A percentile compares a stretch with the other conserved stretches of the same genome.
Conservation (phyloP, 2,329 filamentous ascomycete genomes). For the Metarhizium humberi region DNA sequence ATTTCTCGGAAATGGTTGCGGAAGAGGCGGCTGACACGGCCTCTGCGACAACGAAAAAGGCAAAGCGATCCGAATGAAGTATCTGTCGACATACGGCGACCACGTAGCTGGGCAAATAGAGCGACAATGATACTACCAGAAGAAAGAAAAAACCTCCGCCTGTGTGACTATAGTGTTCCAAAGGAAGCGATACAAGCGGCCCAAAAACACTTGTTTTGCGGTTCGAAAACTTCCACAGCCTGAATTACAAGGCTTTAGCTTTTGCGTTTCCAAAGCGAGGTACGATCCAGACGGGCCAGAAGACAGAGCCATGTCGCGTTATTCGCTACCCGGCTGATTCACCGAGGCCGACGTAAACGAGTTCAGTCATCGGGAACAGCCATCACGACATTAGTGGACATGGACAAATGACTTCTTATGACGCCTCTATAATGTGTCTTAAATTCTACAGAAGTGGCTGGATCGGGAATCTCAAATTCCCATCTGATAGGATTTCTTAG, state of each 20-base stretch:
- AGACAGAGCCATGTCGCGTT: background rate
- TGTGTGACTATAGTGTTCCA: background rate
- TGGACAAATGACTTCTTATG: background rate
- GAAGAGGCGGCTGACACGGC: constrained; percentile 10
- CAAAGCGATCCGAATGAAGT: constrained; percentile 15
- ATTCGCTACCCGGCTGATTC: background rate
- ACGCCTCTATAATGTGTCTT: background rate
- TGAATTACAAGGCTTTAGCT: background rate
- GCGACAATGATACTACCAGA: background rate
- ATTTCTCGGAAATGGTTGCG: constrained; percentile 18
- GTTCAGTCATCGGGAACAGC: background rate
- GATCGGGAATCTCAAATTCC: background rate
- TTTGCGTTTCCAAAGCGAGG: background rate
- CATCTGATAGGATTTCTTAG: background rate
- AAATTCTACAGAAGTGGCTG: background rate
- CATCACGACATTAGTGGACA: background rate
- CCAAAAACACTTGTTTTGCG: background rate
- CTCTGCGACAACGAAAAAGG: constrained; percentile 19
- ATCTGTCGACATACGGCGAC: background rate
- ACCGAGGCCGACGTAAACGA: background rate
- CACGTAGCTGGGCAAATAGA: background rate
- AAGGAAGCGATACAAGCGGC: background rate
- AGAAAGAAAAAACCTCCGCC: background rate
- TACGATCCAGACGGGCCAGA: background rate
- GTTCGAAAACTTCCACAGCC: background rate